Conservation (phyloP, 2,329 filamentous ascomycete species). For the Cercospora brassicicola region DNA sequence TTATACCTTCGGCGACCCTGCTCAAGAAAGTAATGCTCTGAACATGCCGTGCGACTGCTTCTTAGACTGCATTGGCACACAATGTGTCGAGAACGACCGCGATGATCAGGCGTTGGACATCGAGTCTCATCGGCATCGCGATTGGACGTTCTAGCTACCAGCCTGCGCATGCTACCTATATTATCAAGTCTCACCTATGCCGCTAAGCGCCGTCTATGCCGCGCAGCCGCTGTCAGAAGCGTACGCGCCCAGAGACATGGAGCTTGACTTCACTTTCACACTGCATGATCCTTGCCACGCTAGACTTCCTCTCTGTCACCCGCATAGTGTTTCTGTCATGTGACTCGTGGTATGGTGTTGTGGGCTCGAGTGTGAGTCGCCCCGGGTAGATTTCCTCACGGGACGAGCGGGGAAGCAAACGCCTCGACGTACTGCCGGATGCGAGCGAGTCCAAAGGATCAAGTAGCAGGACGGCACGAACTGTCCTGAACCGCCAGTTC, state of each 20-base stretch:
- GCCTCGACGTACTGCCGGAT: background rate
- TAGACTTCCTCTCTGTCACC: background rate
- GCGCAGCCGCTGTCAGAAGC: constrained; percentile 5
- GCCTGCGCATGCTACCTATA: background rate
- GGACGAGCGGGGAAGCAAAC: background rate
- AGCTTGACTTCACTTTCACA: background rate
- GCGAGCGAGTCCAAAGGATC: background rate
- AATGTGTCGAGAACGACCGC: background rate
- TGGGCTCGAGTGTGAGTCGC: constrained; percentile 1
- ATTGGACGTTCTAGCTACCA: background rate
- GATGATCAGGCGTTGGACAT: background rate
- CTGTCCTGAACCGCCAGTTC: background rate
- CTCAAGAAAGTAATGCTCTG: background rate
- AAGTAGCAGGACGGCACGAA: background rate
- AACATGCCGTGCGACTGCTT: background rate
- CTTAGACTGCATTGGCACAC: background rate
- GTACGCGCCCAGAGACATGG: background rate
- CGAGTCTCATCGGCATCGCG: background rate
- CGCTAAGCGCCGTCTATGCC: constrained; percentile 6
- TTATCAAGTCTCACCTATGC: background rate
- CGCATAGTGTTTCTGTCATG: constrained; percentile 3
- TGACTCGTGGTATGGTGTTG: constrained; percentile 8
- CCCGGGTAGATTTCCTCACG: background rate
- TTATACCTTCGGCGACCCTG: background rate
- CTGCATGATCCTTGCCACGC: constrained; percentile 2